Evolutionary conservation across 257 asterid genomes (phyloP).

Genomic region (Solanum rostratum): DNA sequence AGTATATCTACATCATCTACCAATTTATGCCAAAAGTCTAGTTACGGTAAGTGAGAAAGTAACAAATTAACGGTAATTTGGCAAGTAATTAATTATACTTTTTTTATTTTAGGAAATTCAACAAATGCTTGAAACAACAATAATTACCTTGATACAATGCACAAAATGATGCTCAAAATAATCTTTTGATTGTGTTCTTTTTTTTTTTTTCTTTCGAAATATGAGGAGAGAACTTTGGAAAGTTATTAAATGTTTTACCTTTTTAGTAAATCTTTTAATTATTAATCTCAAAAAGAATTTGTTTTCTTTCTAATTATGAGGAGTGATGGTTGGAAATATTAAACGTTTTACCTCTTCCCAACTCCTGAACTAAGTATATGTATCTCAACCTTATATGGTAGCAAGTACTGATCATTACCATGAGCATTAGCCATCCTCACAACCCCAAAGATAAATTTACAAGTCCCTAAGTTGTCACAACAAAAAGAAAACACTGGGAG

Average conservation of each 20-base stretch:
- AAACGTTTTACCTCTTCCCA: neutral
- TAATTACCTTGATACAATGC: neutral
- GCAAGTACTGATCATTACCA: neutral
- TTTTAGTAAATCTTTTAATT: neutral
- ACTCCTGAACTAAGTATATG: no score
- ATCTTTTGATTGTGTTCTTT: neutral
- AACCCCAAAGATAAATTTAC: neutral
- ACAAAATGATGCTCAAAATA: neutral
- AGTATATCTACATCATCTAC: no score
- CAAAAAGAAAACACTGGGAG: neutral
- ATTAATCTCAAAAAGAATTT: neutral
- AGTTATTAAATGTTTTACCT: neutral
- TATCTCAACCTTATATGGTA: no score
- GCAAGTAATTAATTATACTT: no score
- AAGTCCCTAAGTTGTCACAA: neutral
- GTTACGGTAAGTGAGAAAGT: no score
- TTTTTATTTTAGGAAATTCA: no score
- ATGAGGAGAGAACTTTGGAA: neutral
- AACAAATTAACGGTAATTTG: no score
- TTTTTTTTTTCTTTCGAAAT: no score
- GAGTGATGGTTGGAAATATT: neutral
- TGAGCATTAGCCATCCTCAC: neutral
- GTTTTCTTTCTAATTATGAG: neutral
- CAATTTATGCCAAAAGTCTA: no score
- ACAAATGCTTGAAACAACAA: no score